Evolutionary conservation across 257 asterid genomes (phyloP).

Genomic region (Handroanthus guayacan): DNA sequence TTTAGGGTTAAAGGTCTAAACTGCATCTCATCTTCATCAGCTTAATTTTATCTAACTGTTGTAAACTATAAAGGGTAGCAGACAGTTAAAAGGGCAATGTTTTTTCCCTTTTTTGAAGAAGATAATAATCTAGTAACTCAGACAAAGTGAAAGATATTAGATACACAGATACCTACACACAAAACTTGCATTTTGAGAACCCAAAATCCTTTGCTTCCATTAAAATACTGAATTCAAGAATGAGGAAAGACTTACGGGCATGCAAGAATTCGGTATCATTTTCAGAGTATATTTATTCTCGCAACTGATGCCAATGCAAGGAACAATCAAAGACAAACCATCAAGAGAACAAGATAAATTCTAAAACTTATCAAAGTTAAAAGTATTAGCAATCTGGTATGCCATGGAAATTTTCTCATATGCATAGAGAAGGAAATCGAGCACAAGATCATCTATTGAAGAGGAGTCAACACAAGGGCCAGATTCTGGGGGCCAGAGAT

Average conservation of each 20-base stretch:
- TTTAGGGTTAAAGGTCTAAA: conserved; percentile 24
- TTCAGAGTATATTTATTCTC: neutral
- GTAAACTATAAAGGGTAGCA: conserved; percentile 10
- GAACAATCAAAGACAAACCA: neutral
- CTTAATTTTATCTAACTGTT: neutral
- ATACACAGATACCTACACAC: neutral
- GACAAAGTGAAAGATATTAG: neutral
- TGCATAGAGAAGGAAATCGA: neutral
- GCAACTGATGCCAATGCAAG: neutral
- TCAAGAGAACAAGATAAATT: neutral
- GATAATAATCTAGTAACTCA: neutral
- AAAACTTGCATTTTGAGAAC: neutral
- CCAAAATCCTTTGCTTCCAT: neutral
- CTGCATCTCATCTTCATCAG: neutral
- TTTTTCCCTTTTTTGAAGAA: neutral
- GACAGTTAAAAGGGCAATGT: neutral
- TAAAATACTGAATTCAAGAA: neutral
- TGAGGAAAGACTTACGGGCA: neutral
- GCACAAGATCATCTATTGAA: neutral
- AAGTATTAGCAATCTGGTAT: neutral
- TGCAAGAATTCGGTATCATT: conserved; percentile 1
- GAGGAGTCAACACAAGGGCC: neutral
- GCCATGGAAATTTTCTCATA: conserved; percentile 9
- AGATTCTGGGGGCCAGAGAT: neutral
- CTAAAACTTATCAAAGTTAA: neutral